Percentiles rank a stretch among this genome's conserved stretches.
Conservation (phyloP, 2,329 filamentous ascomycete species). For the Exserohilum rostratum region DNA sequence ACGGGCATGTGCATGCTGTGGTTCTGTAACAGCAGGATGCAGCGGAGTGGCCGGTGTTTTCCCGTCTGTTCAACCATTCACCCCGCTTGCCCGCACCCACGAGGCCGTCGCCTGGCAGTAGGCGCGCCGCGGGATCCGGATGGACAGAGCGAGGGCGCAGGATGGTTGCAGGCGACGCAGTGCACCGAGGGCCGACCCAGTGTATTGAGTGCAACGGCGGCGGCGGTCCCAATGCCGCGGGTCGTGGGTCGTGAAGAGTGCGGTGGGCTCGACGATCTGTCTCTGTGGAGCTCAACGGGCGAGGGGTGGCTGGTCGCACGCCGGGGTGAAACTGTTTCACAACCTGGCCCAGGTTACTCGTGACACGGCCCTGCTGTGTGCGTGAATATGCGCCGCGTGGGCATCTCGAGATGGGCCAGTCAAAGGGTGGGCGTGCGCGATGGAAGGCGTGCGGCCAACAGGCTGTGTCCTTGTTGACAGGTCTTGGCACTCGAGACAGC, state of each 20-base stretch:
- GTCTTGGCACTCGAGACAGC: neutral
- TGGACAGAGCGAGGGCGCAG: no score
- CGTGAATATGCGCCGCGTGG: slow-evolving; percentile 4
- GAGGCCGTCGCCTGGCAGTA: no score
- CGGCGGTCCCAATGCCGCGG: neutral
- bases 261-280: neutral
- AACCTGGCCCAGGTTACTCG: slow-evolving; percentile 8
- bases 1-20: no score
- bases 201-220: neutral
- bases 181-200: slow-evolving; percentile 1
- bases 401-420: neutral
- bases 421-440: neutral
- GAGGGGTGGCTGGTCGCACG: neutral
- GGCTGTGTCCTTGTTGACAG: neutral
- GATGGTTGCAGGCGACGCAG: neutral
- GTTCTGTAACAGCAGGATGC: neutral
- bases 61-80: no score
- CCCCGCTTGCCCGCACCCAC: no score
- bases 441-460: neutral
- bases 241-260: neutral
- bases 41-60: no score
- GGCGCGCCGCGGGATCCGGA: no score
- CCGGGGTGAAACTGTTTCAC: slow-evolving; percentile 10
- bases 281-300: slow-evolving; percentile 3
- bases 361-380: slow-evolving; percentile 4